Evolutionary conservation across 257 asterid species (phyloP).

Genomic region (Linderniella brevidens): DNA sequence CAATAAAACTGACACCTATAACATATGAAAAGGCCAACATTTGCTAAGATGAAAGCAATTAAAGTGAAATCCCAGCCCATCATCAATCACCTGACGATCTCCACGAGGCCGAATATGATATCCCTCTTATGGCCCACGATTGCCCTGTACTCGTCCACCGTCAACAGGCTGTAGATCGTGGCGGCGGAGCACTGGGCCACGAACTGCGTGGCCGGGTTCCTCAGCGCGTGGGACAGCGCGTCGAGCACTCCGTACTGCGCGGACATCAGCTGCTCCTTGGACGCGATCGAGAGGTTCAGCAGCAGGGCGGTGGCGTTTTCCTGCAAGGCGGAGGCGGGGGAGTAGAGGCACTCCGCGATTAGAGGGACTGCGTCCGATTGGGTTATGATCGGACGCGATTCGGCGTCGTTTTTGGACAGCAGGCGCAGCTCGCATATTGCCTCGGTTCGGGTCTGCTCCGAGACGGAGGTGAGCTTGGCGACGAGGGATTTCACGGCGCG

Average conservation of each 20-base stretch:
- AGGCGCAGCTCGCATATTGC: constrained; percentile 79
- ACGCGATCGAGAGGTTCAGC: constrained; percentile 64
- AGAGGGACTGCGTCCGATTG: constrained; percentile 62
- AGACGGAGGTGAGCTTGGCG: constrained; percentile 65
- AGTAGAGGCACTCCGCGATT: constrained; percentile 68
- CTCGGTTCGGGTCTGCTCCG: constrained; percentile 63
- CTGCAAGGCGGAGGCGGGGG: constrained; percentile 37
- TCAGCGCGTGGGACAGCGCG: constrained; percentile 87
- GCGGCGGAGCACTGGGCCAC: constrained; percentile 79
- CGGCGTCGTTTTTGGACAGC: constrained; percentile 63
- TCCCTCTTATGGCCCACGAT: constrained; percentile 86
- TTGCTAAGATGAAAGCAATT: no score
- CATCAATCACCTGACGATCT: constrained; percentile 19
- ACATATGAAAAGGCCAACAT: no score
- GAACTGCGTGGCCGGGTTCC: constrained; percentile 59
- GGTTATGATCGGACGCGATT: constrained; percentile 52
- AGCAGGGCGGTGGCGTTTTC: constrained; percentile 90
- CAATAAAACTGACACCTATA: no score
- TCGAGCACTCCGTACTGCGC: constrained; percentile 63
- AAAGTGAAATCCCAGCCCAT: no score
- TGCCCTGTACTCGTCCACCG: constrained; percentile 43
- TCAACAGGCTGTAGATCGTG: constrained; percentile 55
- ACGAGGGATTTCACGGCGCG: constrained; percentile 46
- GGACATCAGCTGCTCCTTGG: constrained; percentile 55
- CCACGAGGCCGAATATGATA: constrained; percentile 65